Base-by-base conservation (phyloP, 2,329 filamentous ascomycete genomes). In the Neonectria punicea region DNA sequence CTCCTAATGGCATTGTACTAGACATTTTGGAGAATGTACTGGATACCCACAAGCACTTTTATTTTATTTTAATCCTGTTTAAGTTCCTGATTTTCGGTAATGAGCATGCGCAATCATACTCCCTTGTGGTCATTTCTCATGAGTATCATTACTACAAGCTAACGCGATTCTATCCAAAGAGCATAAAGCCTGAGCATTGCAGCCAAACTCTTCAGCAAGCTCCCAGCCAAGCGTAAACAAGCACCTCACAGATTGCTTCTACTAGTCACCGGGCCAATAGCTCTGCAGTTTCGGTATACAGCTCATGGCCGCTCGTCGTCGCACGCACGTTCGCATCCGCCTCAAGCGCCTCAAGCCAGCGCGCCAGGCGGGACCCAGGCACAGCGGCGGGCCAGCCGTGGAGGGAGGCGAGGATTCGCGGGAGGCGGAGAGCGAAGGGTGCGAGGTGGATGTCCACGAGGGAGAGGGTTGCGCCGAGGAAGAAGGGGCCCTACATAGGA, bases 391-490 rank as follows among this genome's bases (percentile, higher is more conserved):
- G 85, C 89, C 91, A 93, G 22, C 86, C 87, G 20, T 89, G 82
- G 68, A 91, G 89, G 16, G 88, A 87, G 54, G 86, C 84, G 36
- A 93, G 80, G 18, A 93, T 87, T 2, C 87, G 86, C n/a, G 86
- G 83, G 65, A 94, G 80, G 1, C 92, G 85, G 18, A 94, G 75
- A 14, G 93, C 85, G 85, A 93, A 94, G 0, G 92, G 92, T 1
- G 92, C 92, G 50, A 93, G 85, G 73, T 93, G 90, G 16, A 93
- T 84, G 69, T 94, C 92, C 0, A 94, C 92, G 60, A 93, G 69
- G 85, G 79, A 81, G n/a, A 85, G 70, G 8, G 78, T 76, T n/a
- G 73, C 63, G 2, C 83, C 83, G 16, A 85, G 84, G 75, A 94
- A 94, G 77, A 91, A 93, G 0, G 92, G 92, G 0, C 92, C 92